Base-by-base conservation (phyloP, 2,329 filamentous ascomycete species). In the Fonsecaea erecta region DNA sequence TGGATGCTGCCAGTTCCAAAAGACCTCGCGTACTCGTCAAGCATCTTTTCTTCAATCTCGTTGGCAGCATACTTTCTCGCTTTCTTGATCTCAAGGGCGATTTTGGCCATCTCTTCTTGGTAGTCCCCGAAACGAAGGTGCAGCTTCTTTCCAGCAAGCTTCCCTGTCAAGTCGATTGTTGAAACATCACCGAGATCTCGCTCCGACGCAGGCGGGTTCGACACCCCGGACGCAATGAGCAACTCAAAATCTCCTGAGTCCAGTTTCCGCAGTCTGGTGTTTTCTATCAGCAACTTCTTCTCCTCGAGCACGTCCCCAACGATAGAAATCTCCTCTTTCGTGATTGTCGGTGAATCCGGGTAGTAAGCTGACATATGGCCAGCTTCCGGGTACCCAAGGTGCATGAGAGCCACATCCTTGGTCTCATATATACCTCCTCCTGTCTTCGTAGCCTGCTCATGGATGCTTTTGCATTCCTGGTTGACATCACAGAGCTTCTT, bases 321-420 rank as follows among this genome's bases (percentile, higher is more conserved):
- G 18, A 86, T 86, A 51, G 85, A 85, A 63, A 95, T 92, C 75
- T 94, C 91, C 35, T 84, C 82, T 77, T 92, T 87, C 43, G 88
- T 91, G 73, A 95, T 93, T 52, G 82, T 80, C 7, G 88, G 83
- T 3, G 90, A 93, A 68, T 91, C 85, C 0, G 91, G 91, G 75
- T 94, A 95, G 77, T 94, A 95, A 1, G 89, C 90, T 2, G 90
- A 92, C 84, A 93, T 84, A 76, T 94, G 90, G 34, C 90, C 90
- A 32, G 87, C 83, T 37, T 91, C 89, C 0, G 87, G 83, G 75
- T 90, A 93, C 46, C 91, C 91, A 28, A 95, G 80, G 73, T 93
- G 89, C 84, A 94, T 87, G 68, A 90, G 80, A 16, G 84, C 84
- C 34, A 85, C 81, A 66, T 87, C 84, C 64, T 85, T 80, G 30